Evolutionary conservation across 2,329 filamentous ascomycete genomes (phyloP).

Genomic region (Talaromyces rugulosus): DNA sequence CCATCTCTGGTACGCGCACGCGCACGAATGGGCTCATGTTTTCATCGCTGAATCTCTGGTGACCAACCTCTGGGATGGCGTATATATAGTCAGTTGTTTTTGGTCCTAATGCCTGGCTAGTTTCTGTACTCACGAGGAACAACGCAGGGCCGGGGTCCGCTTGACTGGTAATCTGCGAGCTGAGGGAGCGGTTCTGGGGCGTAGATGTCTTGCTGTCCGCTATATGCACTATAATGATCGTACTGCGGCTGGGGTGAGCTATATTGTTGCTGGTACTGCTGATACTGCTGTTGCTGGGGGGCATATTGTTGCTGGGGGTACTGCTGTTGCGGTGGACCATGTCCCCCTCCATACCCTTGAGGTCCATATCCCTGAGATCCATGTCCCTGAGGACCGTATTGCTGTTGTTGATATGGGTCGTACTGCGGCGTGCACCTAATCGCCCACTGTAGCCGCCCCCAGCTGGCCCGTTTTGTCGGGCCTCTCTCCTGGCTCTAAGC

Average conservation of each 20-base stretch:
- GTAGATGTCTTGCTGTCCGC: background rate
- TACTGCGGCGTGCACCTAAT: background rate
- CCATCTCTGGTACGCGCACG: conserved; percentile 11
- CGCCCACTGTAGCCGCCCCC: background rate
- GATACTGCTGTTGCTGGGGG: background rate
- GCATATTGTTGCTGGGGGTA: background rate
- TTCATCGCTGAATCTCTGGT: background rate
- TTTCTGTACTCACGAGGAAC: conserved; percentile 1
- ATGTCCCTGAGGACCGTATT: background rate
- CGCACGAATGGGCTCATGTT: conserved; percentile 13
- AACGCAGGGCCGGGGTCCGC: background rate
- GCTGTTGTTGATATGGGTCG: background rate
- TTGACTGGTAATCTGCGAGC: background rate
- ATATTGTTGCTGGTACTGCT: background rate
- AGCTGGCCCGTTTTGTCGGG: background rate
- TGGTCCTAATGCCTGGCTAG: background rate
- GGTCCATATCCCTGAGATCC: background rate
- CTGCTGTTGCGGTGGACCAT: background rate
- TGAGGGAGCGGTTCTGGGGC: background rate
- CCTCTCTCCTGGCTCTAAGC: background rate
- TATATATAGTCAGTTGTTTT: background rate
- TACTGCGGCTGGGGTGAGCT: background rate
- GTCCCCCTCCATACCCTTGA: background rate
- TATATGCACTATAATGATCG: background rate
- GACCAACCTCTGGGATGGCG: background rate